Percentiles rank a stretch among this genome's conserved stretches.
These are phyloP conservation scores for Phytophthora cactorum DNA, from an alignment of 352 stramenopile species.

Conservation along the genomic window DNA sequence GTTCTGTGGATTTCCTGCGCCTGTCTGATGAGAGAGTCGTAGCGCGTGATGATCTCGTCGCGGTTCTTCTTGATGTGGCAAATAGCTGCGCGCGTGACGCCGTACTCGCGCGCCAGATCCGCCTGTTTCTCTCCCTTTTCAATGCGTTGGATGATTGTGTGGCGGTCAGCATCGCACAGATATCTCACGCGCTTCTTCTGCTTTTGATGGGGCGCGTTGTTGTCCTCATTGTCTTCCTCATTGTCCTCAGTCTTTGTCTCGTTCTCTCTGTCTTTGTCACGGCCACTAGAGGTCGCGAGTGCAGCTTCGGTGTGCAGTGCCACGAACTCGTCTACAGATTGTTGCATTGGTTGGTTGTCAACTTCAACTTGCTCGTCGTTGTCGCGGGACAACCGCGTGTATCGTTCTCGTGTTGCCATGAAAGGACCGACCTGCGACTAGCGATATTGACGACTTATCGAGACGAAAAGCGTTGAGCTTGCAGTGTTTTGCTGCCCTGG, in stretches of 20 bases:
- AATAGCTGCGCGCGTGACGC: slow-evolving; percentile 70
- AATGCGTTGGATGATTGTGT: slow-evolving; percentile 69
- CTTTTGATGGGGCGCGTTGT: slow-evolving; percentile 10
- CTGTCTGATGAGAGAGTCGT: slow-evolving; percentile 56
- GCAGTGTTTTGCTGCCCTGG: not conserved
- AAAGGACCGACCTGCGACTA: not conserved
- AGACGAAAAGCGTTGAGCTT: not conserved
- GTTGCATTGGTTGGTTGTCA: slow-evolving; percentile 8
- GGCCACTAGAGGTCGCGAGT: not conserved
- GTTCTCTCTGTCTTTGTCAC: slow-evolving; percentile 2
- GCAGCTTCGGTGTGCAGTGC: slow-evolving; percentile 9
- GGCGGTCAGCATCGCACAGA: slow-evolving; percentile 57
- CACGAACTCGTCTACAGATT: slow-evolving; percentile 22
- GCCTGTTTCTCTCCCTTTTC: slow-evolving; percentile 70
- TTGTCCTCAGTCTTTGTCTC: slow-evolving; percentile 11
- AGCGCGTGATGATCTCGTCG: slow-evolving; percentile 62
- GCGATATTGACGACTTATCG: not conserved
- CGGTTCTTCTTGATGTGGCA: slow-evolving; percentile 86
- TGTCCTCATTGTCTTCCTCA: not conserved
- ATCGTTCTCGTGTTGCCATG: slow-evolving; percentile 21
- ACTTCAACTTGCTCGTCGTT: slow-evolving; percentile 26
- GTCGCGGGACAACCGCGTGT: slow-evolving; percentile 20
- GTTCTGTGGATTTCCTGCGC: slow-evolving; percentile 51
- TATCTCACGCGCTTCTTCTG: slow-evolving; percentile 60
- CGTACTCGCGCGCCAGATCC: slow-evolving; percentile 61